These are phyloP conservation scores for Nepenthes alata DNA, from an alignment of 179 eudicot genomes.

Conservation along the genomic window DNA sequence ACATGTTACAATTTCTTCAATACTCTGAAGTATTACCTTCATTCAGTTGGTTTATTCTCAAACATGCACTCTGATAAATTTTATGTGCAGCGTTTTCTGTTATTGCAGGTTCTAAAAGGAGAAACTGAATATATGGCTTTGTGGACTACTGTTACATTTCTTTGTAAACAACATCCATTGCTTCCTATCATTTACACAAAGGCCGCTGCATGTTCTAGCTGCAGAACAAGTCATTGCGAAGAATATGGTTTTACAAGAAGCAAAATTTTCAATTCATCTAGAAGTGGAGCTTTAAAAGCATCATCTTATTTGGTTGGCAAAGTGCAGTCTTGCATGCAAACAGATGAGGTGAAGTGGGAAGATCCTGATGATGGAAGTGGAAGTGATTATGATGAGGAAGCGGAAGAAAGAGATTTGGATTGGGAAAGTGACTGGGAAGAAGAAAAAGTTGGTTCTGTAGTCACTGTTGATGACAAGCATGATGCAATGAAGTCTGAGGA, in stretches of 20 bases:
- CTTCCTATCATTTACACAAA: conserved; percentile 9
- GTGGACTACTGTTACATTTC: conserved; percentile 1
- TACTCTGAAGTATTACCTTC: too few relatives aligned
- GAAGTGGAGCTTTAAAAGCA: conserved; percentile 4
- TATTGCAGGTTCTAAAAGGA: neutral
- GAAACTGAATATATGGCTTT: conserved; percentile 12
- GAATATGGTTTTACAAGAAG: conserved; percentile 1
- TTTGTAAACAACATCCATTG: conserved; percentile 10
- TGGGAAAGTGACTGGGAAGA: conserved; percentile 74
- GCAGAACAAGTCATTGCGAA: conserved; percentile 3
- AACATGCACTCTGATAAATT: too few relatives aligned
- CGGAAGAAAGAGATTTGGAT: conserved; percentile 54
- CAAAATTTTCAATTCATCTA: neutral
- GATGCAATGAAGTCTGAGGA: conserved; percentile 30
- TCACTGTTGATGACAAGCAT: conserved; percentile 12
- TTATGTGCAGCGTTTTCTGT: too few relatives aligned
- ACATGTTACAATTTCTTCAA: too few relatives aligned
- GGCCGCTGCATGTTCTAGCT: conserved; percentile 3
- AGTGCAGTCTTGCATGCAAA: conserved; percentile 9
- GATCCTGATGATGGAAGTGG: conserved; percentile 71
- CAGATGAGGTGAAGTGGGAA: conserved; percentile 47
- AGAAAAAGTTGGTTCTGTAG: conserved; percentile 23
- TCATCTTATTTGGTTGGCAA: conserved; percentile 3
- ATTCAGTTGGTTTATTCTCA: too few relatives aligned
- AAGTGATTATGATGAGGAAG: conserved; percentile 42